These are phyloP conservation scores for Gossypium arboreum DNA, from an alignment of 345 rosid species.

Conservation along the genomic window DNA sequence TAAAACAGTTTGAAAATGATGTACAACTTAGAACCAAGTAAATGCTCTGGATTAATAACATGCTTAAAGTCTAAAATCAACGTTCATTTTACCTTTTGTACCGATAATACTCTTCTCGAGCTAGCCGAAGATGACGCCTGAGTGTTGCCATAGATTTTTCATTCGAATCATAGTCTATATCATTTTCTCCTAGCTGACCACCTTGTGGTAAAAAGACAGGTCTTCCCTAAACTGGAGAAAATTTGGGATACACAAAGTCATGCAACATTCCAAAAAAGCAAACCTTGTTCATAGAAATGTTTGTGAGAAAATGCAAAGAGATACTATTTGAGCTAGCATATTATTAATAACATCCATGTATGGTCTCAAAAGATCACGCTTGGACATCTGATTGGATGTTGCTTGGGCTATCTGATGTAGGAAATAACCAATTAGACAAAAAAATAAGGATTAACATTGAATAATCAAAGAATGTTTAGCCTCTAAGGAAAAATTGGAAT, in stretches of 20 bases:
- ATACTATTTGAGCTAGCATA: constrained; percentile 83
- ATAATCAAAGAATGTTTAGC: neutral
- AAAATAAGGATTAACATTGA: neutral
- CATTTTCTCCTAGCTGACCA: constrained; percentile 92
- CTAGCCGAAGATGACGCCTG: constrained; percentile 86
- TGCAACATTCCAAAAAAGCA: constrained; percentile 11
- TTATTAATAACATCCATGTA: constrained; percentile 91
- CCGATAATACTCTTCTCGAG: constrained; percentile 87
- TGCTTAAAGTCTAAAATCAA: neutral
- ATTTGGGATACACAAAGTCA: constrained; percentile 13
- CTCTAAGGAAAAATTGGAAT: neutral
- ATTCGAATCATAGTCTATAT: constrained; percentile 97
- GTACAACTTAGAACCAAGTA: neutral
- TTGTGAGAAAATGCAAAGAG: neutral
- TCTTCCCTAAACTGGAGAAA: constrained; percentile 73
- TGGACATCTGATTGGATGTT: constrained; percentile 98
- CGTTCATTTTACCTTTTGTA: constrained; percentile 63
- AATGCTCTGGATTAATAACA: neutral
- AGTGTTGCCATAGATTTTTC: constrained; percentile 98
- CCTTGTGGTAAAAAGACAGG: constrained; percentile 95
- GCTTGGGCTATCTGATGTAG: constrained; percentile 89
- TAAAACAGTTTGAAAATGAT: neutral
- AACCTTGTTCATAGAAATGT: neutral
- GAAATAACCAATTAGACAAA: constrained; percentile 19
- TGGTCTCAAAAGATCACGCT: constrained; percentile 93